These are phyloP conservation scores for Arachis hypogaea DNA, from an alignment of 306 rosid genomes.

Conservation along the genomic window DNA sequence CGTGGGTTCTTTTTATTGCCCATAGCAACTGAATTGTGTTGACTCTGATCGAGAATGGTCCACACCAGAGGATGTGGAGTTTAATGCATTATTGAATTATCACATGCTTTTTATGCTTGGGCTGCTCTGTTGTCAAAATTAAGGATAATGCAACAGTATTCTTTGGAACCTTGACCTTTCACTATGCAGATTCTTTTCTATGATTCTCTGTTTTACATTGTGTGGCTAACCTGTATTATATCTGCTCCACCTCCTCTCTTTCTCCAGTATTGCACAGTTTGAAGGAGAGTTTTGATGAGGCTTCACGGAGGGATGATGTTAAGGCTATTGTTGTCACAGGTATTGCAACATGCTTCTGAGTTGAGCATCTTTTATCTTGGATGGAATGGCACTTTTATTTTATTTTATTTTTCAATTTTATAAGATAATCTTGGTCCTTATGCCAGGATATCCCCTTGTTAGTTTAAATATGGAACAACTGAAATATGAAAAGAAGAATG, in stretches of 20 bases:
- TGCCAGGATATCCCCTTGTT: not conserved
- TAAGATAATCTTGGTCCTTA: too few relatives aligned
- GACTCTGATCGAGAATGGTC: too few relatives aligned
- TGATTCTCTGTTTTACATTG: constrained; percentile 13
- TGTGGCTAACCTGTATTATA: constrained; percentile 28
- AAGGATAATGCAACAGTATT: not conserved
- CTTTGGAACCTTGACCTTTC: constrained; percentile 24
- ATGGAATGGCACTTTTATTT: too few relatives aligned
- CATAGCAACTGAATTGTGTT: not conserved
- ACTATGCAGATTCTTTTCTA: not conserved
- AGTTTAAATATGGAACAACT: constrained; percentile 5
- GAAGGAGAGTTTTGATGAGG: constrained; percentile 74
- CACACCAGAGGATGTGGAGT: too few relatives aligned
- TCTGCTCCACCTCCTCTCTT: not conserved
- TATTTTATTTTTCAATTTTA: too few relatives aligned
- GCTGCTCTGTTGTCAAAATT: constrained; percentile 16
- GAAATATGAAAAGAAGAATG: constrained; percentile 4
- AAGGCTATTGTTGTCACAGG: constrained; percentile 93
- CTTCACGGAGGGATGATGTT: constrained; percentile 75
- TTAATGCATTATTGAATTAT: too few relatives aligned
- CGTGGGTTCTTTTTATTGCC: constrained; percentile 3
- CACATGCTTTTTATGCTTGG: not conserved
- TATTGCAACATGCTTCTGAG: constrained; percentile 33
- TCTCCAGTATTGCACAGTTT: constrained; percentile 65
- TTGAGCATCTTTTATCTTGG: not conserved